Conservation (phyloP, 2,329 filamentous ascomycete genomes). For the Dothidotthia symphoricarpi region DNA sequence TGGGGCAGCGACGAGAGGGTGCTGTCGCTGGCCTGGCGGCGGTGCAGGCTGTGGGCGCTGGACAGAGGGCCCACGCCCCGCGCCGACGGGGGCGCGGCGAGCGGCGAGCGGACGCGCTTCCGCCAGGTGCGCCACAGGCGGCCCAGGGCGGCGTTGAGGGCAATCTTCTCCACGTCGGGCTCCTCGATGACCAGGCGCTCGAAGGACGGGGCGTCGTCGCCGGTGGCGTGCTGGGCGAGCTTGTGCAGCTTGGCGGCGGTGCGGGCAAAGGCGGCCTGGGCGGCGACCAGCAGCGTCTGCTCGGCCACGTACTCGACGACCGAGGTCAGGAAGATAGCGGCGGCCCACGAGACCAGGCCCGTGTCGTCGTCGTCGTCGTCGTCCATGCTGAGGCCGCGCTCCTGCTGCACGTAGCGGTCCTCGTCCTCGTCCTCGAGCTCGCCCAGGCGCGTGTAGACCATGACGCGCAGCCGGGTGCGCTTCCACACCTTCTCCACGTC, state of each 20-base stretch:
- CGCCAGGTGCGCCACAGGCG: constrained; percentile 94
- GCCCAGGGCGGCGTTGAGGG: constrained; percentile 83
- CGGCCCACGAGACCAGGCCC: constrained; percentile 73
- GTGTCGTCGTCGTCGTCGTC: constrained; percentile 38
- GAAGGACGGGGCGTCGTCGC: constrained; percentile 57
- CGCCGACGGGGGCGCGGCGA: constrained; percentile 22
- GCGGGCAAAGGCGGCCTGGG: constrained; percentile 76
- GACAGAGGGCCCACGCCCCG: constrained; percentile 27
- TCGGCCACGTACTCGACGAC: constrained; percentile 94
- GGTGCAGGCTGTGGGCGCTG: constrained; percentile 33
- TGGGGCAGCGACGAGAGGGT: constrained; percentile 24
- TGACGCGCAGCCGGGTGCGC: constrained; percentile 84
- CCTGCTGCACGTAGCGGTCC: constrained; percentile 80
- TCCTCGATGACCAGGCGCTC: constrained; percentile 83
- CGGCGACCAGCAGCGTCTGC: constrained; percentile 81
- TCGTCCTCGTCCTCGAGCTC: constrained; percentile 98
- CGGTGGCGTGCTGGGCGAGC: constrained; percentile 29
- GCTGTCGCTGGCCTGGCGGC: constrained; percentile 31
- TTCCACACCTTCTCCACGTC: constrained; percentile 95
- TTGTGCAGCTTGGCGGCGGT: constrained; percentile 44
- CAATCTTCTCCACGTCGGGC: constrained; percentile 87
- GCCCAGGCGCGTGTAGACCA: constrained; percentile 96
- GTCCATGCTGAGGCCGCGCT: constrained; percentile 61
- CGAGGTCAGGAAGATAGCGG: constrained; percentile 93
- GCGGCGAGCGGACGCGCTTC: constrained; percentile 65